Evolutionary conservation across 345 rosid species (phyloP).

Genomic region (Camelina laxa): DNA sequence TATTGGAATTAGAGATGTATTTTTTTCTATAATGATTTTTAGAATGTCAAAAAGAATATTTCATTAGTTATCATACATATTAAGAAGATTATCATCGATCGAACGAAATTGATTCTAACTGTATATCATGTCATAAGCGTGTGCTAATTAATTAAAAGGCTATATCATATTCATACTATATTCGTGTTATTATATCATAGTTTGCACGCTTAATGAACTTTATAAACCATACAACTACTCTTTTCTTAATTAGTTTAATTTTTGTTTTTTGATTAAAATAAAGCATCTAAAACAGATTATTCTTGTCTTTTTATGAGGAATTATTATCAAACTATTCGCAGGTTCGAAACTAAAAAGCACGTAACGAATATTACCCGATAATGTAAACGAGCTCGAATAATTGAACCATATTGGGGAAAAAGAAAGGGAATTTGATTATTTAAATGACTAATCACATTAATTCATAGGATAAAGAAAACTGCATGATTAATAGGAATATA

Average conservation of each 20-base stretch:
- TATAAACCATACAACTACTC: constrained; percentile 13
- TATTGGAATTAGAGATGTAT: not conserved
- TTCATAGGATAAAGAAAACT: constrained; percentile 12
- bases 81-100: constrained; percentile 24
- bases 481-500: constrained; percentile 40
- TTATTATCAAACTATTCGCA: constrained; percentile 29
- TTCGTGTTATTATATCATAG: constrained; percentile 34
- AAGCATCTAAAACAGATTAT: constrained; percentile 23
- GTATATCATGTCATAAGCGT: constrained; percentile 38
- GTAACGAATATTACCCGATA: constrained; percentile 36
- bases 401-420: constrained; percentile 18
- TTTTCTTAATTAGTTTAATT: not conserved
- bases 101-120: constrained; percentile 24
- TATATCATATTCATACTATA: constrained; percentile 21
- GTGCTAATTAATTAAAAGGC: constrained; percentile 24
- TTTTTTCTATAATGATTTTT: not conserved
- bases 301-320: constrained; percentile 25
- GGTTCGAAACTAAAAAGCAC: constrained; percentile 36
- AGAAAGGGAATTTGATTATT: constrained; percentile 21
- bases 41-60: constrained; percentile 36
- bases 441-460: constrained; percentile 10
- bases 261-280: not conserved
- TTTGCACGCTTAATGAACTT: constrained; percentile 38
- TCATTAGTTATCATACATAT: constrained; percentile 14
- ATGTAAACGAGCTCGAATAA: constrained; percentile 31